A percentile compares a stretch with the other conserved stretches of the same genome.
Conservation (phyloP, 176 grass and related monocot species). For the Hsuehochloa calcarea region DNA sequence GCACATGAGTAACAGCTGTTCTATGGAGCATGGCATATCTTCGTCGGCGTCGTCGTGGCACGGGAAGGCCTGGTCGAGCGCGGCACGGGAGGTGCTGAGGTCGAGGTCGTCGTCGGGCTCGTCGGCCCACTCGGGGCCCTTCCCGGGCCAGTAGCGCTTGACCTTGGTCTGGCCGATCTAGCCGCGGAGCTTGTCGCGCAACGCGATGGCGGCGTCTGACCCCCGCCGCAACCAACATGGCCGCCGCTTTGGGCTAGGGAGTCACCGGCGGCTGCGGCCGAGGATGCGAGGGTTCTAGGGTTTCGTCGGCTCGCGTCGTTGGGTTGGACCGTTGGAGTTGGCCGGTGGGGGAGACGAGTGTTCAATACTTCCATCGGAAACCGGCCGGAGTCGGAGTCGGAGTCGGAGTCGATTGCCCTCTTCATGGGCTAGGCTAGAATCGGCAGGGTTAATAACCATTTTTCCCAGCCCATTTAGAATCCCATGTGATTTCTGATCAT, state of each 20-base stretch:
- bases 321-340: neutral
- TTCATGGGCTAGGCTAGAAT: too few relatives aligned
- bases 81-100: neutral
- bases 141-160: constrained; percentile 56
- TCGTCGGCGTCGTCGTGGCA: neutral
- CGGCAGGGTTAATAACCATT: too few relatives aligned
- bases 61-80: too few relatives aligned
- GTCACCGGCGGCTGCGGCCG: too few relatives aligned
- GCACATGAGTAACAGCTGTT: too few relatives aligned
- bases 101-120: constrained; percentile 36
- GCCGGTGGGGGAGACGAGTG: neutral
- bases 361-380: too few relatives aligned
- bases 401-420: too few relatives aligned
- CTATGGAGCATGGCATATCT: neutral
- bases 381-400: too few relatives aligned
- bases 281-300: neutral
- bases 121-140: neutral
- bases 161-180: constrained; percentile 65
- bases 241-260: neutral
- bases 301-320: neutral
- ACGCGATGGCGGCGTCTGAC: constrained; percentile 46
- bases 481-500: too few relatives aligned
- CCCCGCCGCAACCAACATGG: neutral
- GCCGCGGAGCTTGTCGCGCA: constrained; percentile 50
- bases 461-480: too few relatives aligned